Percentiles rank a stretch among this genome's conserved stretches.
phyloP scores from a whole-genome alignment of 2,329 filamentous ascomycete species.

The Fusarium penzigii region DNA sequence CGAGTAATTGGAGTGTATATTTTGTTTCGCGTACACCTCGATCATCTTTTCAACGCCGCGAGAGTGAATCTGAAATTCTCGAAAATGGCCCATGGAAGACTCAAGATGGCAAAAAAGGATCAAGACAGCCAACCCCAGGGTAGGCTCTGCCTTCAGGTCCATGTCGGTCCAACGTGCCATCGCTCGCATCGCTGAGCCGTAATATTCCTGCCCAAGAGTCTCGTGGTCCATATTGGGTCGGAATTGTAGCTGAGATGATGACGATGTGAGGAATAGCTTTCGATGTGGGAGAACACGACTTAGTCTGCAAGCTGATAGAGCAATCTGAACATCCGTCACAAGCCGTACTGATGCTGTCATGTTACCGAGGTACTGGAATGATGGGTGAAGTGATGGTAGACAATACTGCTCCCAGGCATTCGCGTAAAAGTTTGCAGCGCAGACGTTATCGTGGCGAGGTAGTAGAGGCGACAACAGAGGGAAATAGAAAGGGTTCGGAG shows the following conservation, averaged over 20 bases:
- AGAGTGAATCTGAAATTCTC: slow-evolving; percentile 16
- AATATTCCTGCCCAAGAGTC: slow-evolving; percentile 4
- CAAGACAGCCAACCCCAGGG: slow-evolving; percentile 9
- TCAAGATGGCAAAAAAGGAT: slow-evolving; percentile 25
- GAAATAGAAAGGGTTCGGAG: no score
- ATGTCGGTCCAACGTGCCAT: slow-evolving; percentile 1
- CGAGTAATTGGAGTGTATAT: background rate
- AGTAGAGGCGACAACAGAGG: background rate
- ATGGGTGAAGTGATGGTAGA: slow-evolving; percentile 5
- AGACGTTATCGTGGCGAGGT: background rate
- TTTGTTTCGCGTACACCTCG: background rate
- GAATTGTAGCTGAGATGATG: background rate
- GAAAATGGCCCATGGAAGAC: slow-evolving; percentile 26
- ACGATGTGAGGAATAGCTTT: background rate
- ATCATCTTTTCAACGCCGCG: slow-evolving; percentile 4
- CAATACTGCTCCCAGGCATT: slow-evolving; percentile 8
- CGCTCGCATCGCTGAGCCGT: slow-evolving; percentile 4
- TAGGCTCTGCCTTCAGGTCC: background rate
- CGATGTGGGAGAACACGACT: slow-evolving; percentile 9
- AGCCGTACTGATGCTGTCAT: background rate
- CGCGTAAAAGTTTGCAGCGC: slow-evolving; percentile 1
- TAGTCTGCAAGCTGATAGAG: slow-evolving; percentile 8
- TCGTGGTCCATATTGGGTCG: slow-evolving; percentile 5
- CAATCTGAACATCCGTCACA: slow-evolving; percentile 5
- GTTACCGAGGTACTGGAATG: slow-evolving; percentile 1